phyloP scores from a whole-genome alignment of 2,329 filamentous ascomycete species.

The Trichoderma sp. region DNA sequence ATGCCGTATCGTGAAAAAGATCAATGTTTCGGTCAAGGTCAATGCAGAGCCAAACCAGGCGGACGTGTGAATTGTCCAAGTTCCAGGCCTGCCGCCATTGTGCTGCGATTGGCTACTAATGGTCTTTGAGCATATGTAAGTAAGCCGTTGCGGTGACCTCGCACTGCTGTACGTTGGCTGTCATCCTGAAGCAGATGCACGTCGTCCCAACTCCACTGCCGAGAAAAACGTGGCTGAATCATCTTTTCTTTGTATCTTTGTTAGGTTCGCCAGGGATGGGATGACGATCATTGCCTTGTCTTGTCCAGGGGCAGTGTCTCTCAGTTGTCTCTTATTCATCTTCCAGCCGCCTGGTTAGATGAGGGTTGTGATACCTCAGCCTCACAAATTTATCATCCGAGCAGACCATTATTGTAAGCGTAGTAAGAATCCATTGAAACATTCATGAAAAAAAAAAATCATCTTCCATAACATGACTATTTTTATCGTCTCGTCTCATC shows the following conservation, averaged over 20 bases:
- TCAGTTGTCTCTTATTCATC: neutral
- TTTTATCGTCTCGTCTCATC: neutral
- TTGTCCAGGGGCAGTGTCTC: neutral
- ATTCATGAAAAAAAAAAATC: neutral
- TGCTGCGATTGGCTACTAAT: neutral
- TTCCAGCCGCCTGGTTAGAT: neutral
- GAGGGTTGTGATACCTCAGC: neutral
- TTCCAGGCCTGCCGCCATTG: neutral
- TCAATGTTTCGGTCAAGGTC: neutral
- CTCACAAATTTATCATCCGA: neutral
- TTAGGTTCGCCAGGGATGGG: neutral
- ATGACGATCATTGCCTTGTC: neutral
- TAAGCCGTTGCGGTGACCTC: neutral
- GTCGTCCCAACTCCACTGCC: neutral
- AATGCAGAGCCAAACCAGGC: neutral
- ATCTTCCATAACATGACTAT: neutral
- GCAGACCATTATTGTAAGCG: neutral
- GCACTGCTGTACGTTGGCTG: neutral
- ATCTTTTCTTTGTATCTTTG: neutral
- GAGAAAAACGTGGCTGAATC: conserved; percentile 3
- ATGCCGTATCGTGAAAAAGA: neutral
- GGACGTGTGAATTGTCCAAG: neutral
- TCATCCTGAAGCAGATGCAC: neutral
- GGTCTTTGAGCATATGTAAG: neutral
- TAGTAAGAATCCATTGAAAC: neutral